Base-by-base conservation (phyloP, 352 stramenopile genomes). In the Phytophthora brassicae region DNA sequence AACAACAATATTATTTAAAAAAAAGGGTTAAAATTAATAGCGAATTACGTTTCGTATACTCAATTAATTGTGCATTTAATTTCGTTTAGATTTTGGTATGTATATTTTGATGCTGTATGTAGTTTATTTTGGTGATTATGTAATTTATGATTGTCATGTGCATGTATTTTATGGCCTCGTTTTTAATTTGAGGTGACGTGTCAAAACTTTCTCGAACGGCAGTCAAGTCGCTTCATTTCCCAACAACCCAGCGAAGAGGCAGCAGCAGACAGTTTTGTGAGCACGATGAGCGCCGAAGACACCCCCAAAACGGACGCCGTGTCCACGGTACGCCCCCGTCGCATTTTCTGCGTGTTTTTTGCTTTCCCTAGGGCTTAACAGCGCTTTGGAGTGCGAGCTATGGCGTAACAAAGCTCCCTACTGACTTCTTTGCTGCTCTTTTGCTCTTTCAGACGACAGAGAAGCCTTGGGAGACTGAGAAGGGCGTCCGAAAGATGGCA, bases 401-500 rank as follows among this genome's bases (percentile, higher is more conserved):
- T 41, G 20, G 20, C 19, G 19, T n/a, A 12, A 23, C 17, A 43
- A n/a, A 14, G 38, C 46, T 20, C 45, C 42, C 64, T 17, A 58
- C 60, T 73, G 39, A 66, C 17, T 41, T 22, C 13, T 39, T 59
- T 24, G 12, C 31, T 44, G 13, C n/a, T 55, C 16, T 22, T 54
- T 22, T 60, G 14, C 24, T 53, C n/a, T 28, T 49, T 22, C 47
- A 77, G 75, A 81, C 72, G 14, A 28, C 42, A 19, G 75, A 87
- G 17, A 75, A 79, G 60, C 53, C 81, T 23, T 94, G 83, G 85
- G 85, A 94, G 65, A 89, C 74, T 24, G 83, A 91, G 38, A 77
- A 81, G 29, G 85, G 85, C 24, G 56, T 76, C 29, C 88, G 87
- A 64, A 90, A 89, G 67, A 92, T 95, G 80, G 87, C 83, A 3